Conservation (phyloP, 352 stramenopile genomes). For the Pythium biforme region DNA sequence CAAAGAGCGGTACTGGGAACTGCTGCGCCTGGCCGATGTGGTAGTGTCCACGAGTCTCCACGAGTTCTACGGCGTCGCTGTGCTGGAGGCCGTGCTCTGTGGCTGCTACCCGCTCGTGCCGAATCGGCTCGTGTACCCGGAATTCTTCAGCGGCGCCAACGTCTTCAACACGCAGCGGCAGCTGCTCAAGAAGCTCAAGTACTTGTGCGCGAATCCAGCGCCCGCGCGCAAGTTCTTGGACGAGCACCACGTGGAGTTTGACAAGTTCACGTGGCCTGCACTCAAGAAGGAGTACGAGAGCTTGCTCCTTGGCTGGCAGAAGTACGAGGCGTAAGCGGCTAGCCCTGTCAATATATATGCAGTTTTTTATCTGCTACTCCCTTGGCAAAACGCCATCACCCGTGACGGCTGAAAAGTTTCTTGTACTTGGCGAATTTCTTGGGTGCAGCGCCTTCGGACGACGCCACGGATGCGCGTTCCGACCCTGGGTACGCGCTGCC, state of each 20-base stretch:
- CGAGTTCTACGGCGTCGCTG: slow-evolving; percentile 56
- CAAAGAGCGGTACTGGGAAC: slow-evolving; percentile 35
- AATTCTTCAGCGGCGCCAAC: slow-evolving; percentile 37
- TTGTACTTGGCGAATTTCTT: slow-evolving; percentile 25
- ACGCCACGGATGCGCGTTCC: slow-evolving; percentile 15
- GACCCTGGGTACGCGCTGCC: not conserved
- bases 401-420: slow-evolving; percentile 26
- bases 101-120: slow-evolving; percentile 51
- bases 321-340: not conserved
- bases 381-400: not conserved
- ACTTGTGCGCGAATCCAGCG: slow-evolving; percentile 32
- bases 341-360: slow-evolving; percentile 8
- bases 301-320: slow-evolving; percentile 20
- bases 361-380: too few relatives aligned
- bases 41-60: slow-evolving; percentile 56
- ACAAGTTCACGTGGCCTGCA: slow-evolving; percentile 32
- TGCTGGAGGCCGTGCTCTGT: slow-evolving; percentile 47
- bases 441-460: slow-evolving; percentile 4
- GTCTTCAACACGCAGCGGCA: slow-evolving; percentile 48
- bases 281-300: slow-evolving; percentile 29
- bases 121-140: slow-evolving; percentile 48
- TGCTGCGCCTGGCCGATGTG: slow-evolving; percentile 38
- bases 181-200: slow-evolving; percentile 46
- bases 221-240: slow-evolving; percentile 22
- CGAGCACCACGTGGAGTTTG: slow-evolving; percentile 22